Base-by-base conservation (phyloP, 2,329 filamentous ascomycete species). In the Colletotrichum sp. region DNA sequence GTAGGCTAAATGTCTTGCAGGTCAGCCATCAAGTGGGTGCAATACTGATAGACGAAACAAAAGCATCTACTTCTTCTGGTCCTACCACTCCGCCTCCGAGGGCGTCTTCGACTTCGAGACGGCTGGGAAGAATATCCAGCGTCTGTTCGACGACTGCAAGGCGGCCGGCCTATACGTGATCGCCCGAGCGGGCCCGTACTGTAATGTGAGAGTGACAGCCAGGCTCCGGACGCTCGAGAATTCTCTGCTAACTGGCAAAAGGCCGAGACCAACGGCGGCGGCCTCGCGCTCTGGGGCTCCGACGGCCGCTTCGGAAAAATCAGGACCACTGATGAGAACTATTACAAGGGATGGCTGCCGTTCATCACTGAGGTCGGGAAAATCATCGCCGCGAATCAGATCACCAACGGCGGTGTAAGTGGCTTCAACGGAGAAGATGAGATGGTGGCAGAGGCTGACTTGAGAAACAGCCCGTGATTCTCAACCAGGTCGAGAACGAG, bases 401-500 rank as follows among this genome's bases (percentile, higher is more conserved):
- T 97, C 80, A 96, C 94, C 1, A 94, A 96, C 67, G 95, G 94
- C 0, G 95, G 95, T 0, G 73, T 75, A 36, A 10, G 62, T 67
- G 16, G 15, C 34, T 64, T 22, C 22, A 22, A 22, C 22, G 22
- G 22, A 22, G 22, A 22, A 22, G 22, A 22, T 22, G 22, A 22
- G 22, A 22, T 22, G 22, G 22, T 22, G 22, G 22, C 22, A 22
- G 22, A 22, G 22, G 22, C 82, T 36, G 89, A 91, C 62, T 85
- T 88, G 75, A 86, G 89, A 67, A 87, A 87, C 5, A 88, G 88
- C 94, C 94, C 0, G 89, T 97, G 8, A 95, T 97, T 76, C 85
- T 96, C 2, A 89, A 94, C 61, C 95, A 97, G 81, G 93, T 94
- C 0, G 95, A 97, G 82, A 97, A 97, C 77, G 95, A 97, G 81